Evolutionary conservation across 1,284 basidiomycete species (phyloP).

Genomic region (Fomitopsis pinicola): DNA sequence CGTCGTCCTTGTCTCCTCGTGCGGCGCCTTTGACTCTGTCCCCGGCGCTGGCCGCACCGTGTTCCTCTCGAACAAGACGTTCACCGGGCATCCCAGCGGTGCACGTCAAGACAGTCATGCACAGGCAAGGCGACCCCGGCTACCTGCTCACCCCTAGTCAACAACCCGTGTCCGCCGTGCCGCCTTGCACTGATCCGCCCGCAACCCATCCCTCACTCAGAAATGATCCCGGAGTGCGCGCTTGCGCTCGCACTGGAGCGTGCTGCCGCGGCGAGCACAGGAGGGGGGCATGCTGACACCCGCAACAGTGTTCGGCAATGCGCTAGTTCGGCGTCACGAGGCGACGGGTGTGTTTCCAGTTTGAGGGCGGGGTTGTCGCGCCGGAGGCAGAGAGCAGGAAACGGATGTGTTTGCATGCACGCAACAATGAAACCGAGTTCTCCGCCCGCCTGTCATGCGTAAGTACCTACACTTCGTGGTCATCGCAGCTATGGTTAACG

Average conservation of each 20-base stretch:
- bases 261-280: constrained; percentile 50
- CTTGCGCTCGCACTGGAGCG: constrained; percentile 58
- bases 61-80: constrained; percentile 48
- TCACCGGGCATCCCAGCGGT: constrained; percentile 40
- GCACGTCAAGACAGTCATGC: constrained; percentile 57
- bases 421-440: too few species aligned
- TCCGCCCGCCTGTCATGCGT: too few species aligned
- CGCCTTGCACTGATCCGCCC: background rate
- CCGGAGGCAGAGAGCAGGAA: constrained; percentile 15
- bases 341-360: constrained; percentile 48
- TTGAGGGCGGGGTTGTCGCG: constrained; percentile 44
- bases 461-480: too few species aligned
- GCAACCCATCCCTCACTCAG: constrained; percentile 30
- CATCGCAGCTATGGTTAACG: too few species aligned
- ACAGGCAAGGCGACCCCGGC: constrained; percentile 75
- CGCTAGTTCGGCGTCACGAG: constrained; percentile 60
- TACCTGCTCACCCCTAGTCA: constrained; percentile 66
- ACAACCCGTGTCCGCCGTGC: constrained; percentile 16
- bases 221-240: constrained; percentile 74
- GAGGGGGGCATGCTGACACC: constrained; percentile 79
- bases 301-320: constrained; percentile 71
- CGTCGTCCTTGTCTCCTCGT: constrained; percentile 65
- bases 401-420: constrained; percentile 7
- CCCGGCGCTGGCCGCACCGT: constrained; percentile 66
- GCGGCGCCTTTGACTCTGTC: constrained; percentile 64